Evolutionary conservation across 1,284 basidiomycete species (phyloP), one percentile per base, ranked within the genome.

Genomic region (Waitea zeae): DNA sequence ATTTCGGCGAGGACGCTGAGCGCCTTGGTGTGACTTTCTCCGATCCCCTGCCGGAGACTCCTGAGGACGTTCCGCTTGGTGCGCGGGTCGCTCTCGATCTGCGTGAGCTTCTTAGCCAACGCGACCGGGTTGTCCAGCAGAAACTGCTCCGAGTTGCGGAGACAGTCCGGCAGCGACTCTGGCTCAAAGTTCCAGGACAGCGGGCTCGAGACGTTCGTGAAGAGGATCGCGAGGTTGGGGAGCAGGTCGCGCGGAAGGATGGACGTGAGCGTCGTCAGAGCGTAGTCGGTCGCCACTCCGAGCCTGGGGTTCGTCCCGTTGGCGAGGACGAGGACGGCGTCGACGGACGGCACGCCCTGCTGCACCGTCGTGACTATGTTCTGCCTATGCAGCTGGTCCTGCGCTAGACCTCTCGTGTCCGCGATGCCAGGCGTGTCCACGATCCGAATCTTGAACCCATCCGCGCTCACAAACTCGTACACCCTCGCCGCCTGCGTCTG

Each of bases 181-280:
- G 17, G 17, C 17, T 19, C 29, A 40, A 53, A 53, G 36, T 52
- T 52, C 32, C 36, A 46, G 7, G 36, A 33, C 6, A 46, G 30
- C 5, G 37, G 36, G 19, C 36, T 42, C n/a, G 44, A 33, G 27
- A 49, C 44, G 31, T 45, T 49, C 24, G 51, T 52, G 36, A 52
- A 51, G 12, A 52, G 29, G 30, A 53, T 41, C 7, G 39, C 48
- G 30, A 53, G 52, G 35, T 51, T 53, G 28, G 45, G 31, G 15
- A 39, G 37, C 27, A 53, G 41, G 5, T 43, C 40, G 11, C 36
- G 32, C 14, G 51, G 51, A 34, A 53, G 50, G 27, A 52, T 49
- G 15, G 44, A 26, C 3, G 47, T 38, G 14, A 53, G 42, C 4
- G 42, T 42, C 9, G 41, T 38, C 7, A 52, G 34, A 0, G 51